phyloP scores from a whole-genome alignment of 805 yeast genomes.

The Monosporozyma servazzii region DNA sequence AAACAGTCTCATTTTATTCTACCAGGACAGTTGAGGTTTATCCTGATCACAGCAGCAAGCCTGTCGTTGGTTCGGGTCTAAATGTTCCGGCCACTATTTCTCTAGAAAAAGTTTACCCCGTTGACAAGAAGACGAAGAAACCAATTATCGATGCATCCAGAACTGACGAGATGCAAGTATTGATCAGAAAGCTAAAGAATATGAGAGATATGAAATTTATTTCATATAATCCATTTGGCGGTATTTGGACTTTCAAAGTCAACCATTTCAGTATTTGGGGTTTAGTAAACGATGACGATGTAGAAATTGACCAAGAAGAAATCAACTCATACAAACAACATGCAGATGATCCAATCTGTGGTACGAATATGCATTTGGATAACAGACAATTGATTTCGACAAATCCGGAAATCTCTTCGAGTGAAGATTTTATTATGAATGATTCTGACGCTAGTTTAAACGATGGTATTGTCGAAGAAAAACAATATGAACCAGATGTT shows the following conservation, averaged over 20 bases:
- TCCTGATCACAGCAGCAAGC: slow-evolving; percentile 44
- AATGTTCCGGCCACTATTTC: slow-evolving; percentile 73
- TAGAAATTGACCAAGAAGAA: slow-evolving; percentile 43
- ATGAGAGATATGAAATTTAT: slow-evolving; percentile 68
- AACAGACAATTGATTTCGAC: slow-evolving; percentile 13
- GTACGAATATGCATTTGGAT: neutral
- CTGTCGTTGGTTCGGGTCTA: slow-evolving; percentile 57
- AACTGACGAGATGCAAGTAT: slow-evolving; percentile 37
- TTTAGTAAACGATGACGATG: slow-evolving; percentile 56
- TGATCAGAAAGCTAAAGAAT: slow-evolving; percentile 42
- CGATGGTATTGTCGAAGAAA: slow-evolving; percentile 31
- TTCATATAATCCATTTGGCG: slow-evolving; percentile 66
- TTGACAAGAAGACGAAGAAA: slow-evolving; percentile 24
- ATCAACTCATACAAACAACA: slow-evolving; percentile 9
- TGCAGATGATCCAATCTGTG: neutral
- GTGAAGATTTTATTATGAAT: neutral
- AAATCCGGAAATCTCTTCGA: neutral
- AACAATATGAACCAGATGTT: slow-evolving; percentile 61
- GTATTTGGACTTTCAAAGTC: slow-evolving; percentile 72
- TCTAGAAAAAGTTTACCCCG: slow-evolving; percentile 51
- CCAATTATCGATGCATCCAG: slow-evolving; percentile 25
- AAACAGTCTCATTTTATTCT: slow-evolving; percentile 38
- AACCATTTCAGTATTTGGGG: slow-evolving; percentile 96
- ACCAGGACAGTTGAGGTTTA: slow-evolving; percentile 51
- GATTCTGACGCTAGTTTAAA: neutral